Evolutionary conservation across 805 yeast genomes (phyloP), one percentile per base, ranked within the genome.

Genomic region (Teunomyces cretensis): DNA sequence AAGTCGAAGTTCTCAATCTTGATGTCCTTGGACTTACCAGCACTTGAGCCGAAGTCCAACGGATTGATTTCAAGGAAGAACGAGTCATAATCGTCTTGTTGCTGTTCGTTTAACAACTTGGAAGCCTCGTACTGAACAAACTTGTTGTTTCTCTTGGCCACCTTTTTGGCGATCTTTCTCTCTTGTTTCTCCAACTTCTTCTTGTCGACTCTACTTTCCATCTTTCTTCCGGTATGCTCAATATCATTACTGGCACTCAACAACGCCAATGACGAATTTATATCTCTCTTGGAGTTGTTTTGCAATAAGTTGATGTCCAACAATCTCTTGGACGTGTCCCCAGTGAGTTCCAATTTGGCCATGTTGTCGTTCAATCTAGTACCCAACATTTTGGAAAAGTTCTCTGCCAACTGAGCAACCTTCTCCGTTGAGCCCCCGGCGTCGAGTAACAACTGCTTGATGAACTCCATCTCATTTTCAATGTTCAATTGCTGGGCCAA

Each of bases 21-120:
- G 66, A 94, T 88, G 66, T 94, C 98, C 68, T 94, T 94, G n/a
- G 96, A 86, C 68, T 92, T 92, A 50, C 97, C 98, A n/a, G 92
- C 90, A 57, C 72, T 57, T 2, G 71, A 58, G 42, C 92, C 92
- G 58, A 88, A 83, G 45, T 94, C 97, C 56, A 94, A 76, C 3
- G 99, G 99, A 63, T 94, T 94, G 62, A 94, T 94, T 54, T 91
- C 87, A 62, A 94, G 79, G 80, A 87, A 94, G 79, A 92, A 94
- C 40, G 90, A 87, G 65, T 94, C 99, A 64, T 92, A 94, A 65
- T 91, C 91, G 32, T 83, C 86, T 19, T 75, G 78, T 42, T 79
- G 75, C 47, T 70, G 68, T 33, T 80, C 87, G 50, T 79, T 76
- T 51, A 94, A 75, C 55, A 94, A 76, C 68, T 87, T 90, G 33